Evolutionary conservation across 192 early-diverging fungal genomes (phyloP).

Genomic region (Diversispora eburnea): DNA sequence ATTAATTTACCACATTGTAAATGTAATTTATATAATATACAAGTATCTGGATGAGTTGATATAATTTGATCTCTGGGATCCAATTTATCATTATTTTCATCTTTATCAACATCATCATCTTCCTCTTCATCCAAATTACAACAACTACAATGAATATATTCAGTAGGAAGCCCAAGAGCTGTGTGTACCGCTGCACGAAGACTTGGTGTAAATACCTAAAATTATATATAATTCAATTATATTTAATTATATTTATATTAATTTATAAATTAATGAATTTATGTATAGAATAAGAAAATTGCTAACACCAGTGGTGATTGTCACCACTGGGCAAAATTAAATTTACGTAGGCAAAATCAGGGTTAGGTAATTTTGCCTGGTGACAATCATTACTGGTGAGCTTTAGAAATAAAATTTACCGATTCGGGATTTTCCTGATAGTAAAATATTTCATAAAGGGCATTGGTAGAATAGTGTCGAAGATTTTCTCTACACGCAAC

Average conservation of each 20-base stretch:
- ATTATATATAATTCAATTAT: too few relatives aligned
- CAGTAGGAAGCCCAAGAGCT: slow-evolving; percentile 68
- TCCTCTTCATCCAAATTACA: slow-evolving; percentile 71
- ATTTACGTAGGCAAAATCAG: too few relatives aligned
- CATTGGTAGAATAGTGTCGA: slow-evolving; percentile 55
- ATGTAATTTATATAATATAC: slow-evolving; percentile 87
- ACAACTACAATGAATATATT: slow-evolving; percentile 83
- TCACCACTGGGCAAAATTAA: too few relatives aligned
- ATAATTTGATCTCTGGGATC: slow-evolving; percentile 39
- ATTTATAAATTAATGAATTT: too few relatives aligned
- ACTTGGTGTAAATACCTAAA: slow-evolving; percentile 74
- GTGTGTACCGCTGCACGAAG: slow-evolving; percentile 82
- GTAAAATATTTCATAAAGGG: slow-evolving; percentile 80
- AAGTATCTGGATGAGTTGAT: slow-evolving; percentile 75
- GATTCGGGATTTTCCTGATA: slow-evolving; percentile 66
- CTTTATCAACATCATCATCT: slow-evolving; percentile 21
- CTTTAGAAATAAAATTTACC: slow-evolving; percentile 37
- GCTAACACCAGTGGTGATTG: too few relatives aligned
- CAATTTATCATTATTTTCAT: slow-evolving; percentile 33
- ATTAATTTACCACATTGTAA: slow-evolving; percentile 91
- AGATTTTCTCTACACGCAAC: slow-evolving; percentile 42
- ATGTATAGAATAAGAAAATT: too few relatives aligned
- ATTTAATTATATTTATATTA: too few relatives aligned
- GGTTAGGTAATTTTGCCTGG: too few relatives aligned
- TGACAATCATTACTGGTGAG: too few relatives aligned